Base-by-base conservation (phyloP, 129 eudicot genomes). In the Pseudognaphalium luteoalbum region DNA sequence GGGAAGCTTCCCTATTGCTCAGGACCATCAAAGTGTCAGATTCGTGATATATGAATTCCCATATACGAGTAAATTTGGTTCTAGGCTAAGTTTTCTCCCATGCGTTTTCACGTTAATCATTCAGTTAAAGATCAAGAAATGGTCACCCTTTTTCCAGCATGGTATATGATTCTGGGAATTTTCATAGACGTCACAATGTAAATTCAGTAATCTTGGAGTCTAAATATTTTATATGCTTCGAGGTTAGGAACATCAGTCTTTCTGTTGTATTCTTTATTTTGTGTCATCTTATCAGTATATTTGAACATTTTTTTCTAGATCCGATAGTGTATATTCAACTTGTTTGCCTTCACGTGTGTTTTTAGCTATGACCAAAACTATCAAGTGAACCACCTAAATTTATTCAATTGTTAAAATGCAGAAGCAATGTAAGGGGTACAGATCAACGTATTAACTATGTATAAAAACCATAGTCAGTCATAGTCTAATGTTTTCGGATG, bases 161-260 rank as follows among this genome's bases (percentile, higher is more conserved):
- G 66, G 70, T 50, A 51, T 50, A 54, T 78, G 77, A 61, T 71
- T 62, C 34, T 70, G 77, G 77, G 37, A 35, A 39, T 42, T 61
- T 73, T 68, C 33, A 56, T 67, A 67, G 81, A 77, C 70, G 21
- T 47, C 58, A 77, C 68, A 72, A 15, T 80, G 83, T 80, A 80
- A 72, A 80, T 80, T 34, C 44, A 72, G 58, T 79, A 65, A 35
- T 78, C 72, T 70, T 61, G 52, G 34, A 47, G 77, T 22, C 39
- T 28, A 11, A 32, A 59, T 68, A 56, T 77, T 22, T 68, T 51
- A n/a, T 68, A 56, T 59, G 41, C 34, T 63, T 64, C 68, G 33
- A 37, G 59, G 28, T 67, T 35, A 50, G 54, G 34, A 44, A 19
- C 70, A 61, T 62, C 34, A 20, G 39, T 16, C 71, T 44, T 51